These are phyloP conservation scores for Patellifolia procumbens DNA, from an alignment of 179 eudicot species.

Conservation along the genomic window DNA sequence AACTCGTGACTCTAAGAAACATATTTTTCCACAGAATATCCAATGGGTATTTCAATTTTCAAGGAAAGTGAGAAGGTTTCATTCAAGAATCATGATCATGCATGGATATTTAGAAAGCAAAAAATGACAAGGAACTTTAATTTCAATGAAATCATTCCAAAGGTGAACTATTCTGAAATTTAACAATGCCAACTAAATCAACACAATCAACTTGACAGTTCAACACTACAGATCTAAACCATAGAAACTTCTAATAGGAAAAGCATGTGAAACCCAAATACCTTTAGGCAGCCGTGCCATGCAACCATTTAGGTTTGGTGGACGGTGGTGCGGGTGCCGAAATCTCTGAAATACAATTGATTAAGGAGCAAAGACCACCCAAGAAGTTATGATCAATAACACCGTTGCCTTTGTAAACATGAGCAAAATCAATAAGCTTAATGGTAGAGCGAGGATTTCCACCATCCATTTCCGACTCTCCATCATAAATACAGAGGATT, in stretches of 20 bases:
- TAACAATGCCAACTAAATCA: no score
- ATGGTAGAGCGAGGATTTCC: constrained; percentile 42
- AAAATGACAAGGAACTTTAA: not conserved
- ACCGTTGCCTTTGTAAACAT: constrained; percentile 66
- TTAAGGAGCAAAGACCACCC: constrained; percentile 85
- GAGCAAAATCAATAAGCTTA: constrained; percentile 88
- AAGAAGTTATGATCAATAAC: constrained; percentile 86
- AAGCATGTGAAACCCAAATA: not conserved
- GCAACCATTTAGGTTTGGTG: constrained; percentile 16
- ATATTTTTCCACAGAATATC: no score
- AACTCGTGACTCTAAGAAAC: no score
- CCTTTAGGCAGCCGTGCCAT: not conserved
- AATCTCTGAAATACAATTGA: constrained; percentile 61
- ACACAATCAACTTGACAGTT: not conserved
- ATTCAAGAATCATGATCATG: no score
- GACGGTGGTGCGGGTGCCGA: constrained; percentile 18
- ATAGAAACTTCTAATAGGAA: not conserved
- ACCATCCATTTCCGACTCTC: constrained; percentile 44
- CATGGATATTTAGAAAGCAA: not conserved
- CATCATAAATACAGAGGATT: constrained; percentile 55
- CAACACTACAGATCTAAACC: not conserved
- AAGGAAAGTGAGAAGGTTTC: no score
- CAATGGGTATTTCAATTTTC: no score
- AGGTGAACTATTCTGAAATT: not conserved
- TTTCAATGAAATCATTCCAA: not conserved